Percentiles rank a stretch among this genome's conserved stretches.
These are phyloP conservation scores for Magnolia officinalis DNA, from an alignment of 164 flowering plant genomes.

Conservation along the genomic window DNA sequence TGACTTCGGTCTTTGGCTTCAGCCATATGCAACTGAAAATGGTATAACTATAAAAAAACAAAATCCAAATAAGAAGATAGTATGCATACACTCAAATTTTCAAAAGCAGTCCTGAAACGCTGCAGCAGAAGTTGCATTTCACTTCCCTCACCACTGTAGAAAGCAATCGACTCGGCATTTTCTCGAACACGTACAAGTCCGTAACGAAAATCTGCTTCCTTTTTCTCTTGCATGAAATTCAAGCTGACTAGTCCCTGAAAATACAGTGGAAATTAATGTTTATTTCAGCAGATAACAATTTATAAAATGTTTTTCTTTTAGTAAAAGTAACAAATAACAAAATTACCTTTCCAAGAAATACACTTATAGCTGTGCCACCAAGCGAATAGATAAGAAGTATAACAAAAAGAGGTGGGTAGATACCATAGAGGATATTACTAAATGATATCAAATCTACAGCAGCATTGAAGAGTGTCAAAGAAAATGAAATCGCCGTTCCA, in stretches of 20 bases:
- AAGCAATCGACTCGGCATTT: slow-evolving; percentile 98
- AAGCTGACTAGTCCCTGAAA: slow-evolving; percentile 75
- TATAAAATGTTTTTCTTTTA: background rate
- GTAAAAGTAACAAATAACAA: background rate
- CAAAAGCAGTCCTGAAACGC: slow-evolving; percentile 85
- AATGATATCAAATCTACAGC: slow-evolving; percentile 89
- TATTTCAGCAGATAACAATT: background rate
- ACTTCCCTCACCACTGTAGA: slow-evolving; percentile 91
- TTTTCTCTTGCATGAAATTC: slow-evolving; percentile 97
- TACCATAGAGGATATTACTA: slow-evolving; percentile 86
- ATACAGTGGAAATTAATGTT: background rate
- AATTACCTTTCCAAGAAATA: slow-evolving; percentile 81
- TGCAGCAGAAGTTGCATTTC: slow-evolving; percentile 82
- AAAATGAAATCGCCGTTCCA: slow-evolving; percentile 91
- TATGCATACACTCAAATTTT: slow-evolving; percentile 71
- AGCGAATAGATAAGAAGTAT: slow-evolving; percentile 79
- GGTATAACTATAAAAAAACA: background rate
- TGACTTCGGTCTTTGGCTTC: background rate
- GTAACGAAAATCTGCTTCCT: slow-evolving; percentile 97
- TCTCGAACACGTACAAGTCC: slow-evolving; percentile 96
- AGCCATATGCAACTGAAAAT: background rate
- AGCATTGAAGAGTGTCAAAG: slow-evolving; percentile 84
- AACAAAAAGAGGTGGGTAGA: slow-evolving; percentile 88
- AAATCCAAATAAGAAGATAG: background rate
- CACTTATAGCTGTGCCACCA: slow-evolving; percentile 92